Conservation (phyloP, 495 filamentous ascomycete genomes). For the Penicillium coffeae region DNA sequence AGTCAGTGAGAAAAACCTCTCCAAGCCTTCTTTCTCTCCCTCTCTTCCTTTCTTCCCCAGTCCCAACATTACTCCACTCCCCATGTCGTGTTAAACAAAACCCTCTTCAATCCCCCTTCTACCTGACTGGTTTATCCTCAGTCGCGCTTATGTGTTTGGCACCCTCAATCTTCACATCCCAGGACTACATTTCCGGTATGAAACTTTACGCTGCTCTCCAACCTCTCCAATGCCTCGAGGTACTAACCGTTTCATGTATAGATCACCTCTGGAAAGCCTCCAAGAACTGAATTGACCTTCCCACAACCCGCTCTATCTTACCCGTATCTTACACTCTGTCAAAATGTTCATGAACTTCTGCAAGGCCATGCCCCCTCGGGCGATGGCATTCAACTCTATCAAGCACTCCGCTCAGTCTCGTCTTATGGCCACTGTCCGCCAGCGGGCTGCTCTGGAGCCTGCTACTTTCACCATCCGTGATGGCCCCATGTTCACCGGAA, state of each 20-base stretch:
- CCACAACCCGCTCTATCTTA: conserved; percentile 7
- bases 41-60: conserved; percentile 20
- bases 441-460: conserved; percentile 64
- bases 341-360: conserved; percentile 69
- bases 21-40: conserved; percentile 10
- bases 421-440: conserved; percentile 66
- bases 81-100: conserved; percentile 29
- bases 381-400: conserved; percentile 50
- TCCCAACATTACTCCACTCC: conserved; percentile 9
- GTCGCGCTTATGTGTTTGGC: conserved; percentile 90
- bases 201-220: not conserved
- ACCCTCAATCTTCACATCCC: conserved; percentile 91
- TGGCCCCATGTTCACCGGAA: conserved; percentile 89
- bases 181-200: conserved; percentile 91
- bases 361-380: conserved; percentile 51
- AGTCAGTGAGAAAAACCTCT: conserved; percentile 30
- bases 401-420: conserved; percentile 53
- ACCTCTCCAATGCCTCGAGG: conserved; percentile 17
- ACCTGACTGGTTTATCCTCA: conserved; percentile 40
- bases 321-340: conserved; percentile 20
- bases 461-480: conserved; percentile 96
- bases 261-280: conserved; percentile 99
- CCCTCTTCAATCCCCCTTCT: conserved; percentile 14
- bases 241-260: conserved; percentile 30
- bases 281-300: conserved; percentile 58